phyloP scores from a whole-genome alignment of 805 yeast genomes.

The Clavispora carvajalis region DNA sequence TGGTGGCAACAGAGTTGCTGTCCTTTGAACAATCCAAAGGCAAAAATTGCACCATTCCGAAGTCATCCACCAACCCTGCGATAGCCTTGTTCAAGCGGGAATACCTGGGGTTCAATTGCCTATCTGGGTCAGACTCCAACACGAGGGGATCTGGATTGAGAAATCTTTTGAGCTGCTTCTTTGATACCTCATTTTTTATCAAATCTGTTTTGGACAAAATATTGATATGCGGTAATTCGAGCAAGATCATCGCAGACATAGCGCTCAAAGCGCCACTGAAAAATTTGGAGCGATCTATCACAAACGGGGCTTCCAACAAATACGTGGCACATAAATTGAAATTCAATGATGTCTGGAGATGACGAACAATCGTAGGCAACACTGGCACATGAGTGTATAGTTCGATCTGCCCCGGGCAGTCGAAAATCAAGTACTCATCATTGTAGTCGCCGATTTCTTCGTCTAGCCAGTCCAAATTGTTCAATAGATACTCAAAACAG shows the following conservation, averaged over 20 bases:
- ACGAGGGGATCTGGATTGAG: slow-evolving; percentile 89
- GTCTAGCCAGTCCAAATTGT: slow-evolving; percentile 94
- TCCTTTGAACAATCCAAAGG: slow-evolving; percentile 73
- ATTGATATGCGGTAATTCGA: slow-evolving; percentile 93
- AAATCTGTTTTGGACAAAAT: slow-evolving; percentile 83
- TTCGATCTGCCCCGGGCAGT: slow-evolving; percentile 97
- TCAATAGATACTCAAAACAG: slow-evolving; percentile 86
- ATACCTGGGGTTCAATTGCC: slow-evolving; percentile 47
- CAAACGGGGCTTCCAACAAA: slow-evolving; percentile 88
- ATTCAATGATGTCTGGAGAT: slow-evolving; percentile 70
- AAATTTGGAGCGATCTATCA: slow-evolving; percentile 84
- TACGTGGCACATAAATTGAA: slow-evolving; percentile 92
- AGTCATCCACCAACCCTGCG: slow-evolving; percentile 90
- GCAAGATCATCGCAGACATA: slow-evolving; percentile 95
- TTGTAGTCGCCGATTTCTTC: slow-evolving; percentile 95
- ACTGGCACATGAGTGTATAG: slow-evolving; percentile 92
- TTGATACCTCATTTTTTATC: slow-evolving; percentile 71
- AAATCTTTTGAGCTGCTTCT: slow-evolving; percentile 73
- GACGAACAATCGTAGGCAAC: slow-evolving; percentile 82
- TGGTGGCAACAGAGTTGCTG: slow-evolving; percentile 72
- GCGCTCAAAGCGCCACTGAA: slow-evolving; percentile 95
- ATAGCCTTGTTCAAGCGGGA: slow-evolving; percentile 71
- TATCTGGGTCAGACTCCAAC: slow-evolving; percentile 29
- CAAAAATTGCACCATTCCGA: slow-evolving; percentile 96
- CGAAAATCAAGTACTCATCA: slow-evolving; percentile 90